Base-by-base conservation (phyloP, 1,284 basidiomycete species). In the Rhodotorula sp. region DNA sequence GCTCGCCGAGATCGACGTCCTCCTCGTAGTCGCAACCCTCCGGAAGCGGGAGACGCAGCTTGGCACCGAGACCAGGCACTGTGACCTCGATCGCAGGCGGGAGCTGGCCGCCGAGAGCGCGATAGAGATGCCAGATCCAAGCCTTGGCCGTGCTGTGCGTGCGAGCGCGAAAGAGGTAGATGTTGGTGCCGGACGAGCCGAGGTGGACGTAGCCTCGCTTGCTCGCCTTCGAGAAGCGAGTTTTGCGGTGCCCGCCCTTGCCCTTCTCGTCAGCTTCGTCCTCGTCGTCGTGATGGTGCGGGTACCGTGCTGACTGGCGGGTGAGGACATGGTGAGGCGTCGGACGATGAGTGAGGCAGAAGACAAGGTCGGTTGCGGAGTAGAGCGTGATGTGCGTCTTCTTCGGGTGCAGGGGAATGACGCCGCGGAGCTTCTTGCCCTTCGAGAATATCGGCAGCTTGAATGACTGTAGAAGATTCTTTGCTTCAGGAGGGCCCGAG, bases 311-410 rank as follows among this genome's bases (percentile, higher is more conserved):
- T 13, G 39, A 44, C 39, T 7, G 62, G n/a, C 17, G 54, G 11
- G 39, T 6, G 20, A 10, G n/a, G 7, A 27, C n/a, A 20, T 27
- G 64, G 48, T 19, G 53, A 59, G 17, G 56, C 49, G 6, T 64
- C 0, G 72, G 68, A 1, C 55, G 67, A 19, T 72, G 65, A 1
- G 73, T 72, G 30, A 76, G 69, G 64, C 71, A 75, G 71, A 76
- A 75, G 27, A 76, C 64, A 27, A 69, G 62, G 67, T 76, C 76
- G 66, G 71, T 68, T 4, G 71, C 67, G 30, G 74, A 75, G 62
- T 74, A 76, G 32, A 76, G 66, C 29, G 76, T 76, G 24, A 76
- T 51, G 20, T 71, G 62, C 20, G 76, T 76, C 29, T 58, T 62
- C 0, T 51, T 58, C 8, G 62, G 56, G 34, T 56, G 49, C 39